These are phyloP conservation scores for Pythium phragmitis DNA, from an alignment of 352 stramenopile species.

Conservation along the genomic window DNA sequence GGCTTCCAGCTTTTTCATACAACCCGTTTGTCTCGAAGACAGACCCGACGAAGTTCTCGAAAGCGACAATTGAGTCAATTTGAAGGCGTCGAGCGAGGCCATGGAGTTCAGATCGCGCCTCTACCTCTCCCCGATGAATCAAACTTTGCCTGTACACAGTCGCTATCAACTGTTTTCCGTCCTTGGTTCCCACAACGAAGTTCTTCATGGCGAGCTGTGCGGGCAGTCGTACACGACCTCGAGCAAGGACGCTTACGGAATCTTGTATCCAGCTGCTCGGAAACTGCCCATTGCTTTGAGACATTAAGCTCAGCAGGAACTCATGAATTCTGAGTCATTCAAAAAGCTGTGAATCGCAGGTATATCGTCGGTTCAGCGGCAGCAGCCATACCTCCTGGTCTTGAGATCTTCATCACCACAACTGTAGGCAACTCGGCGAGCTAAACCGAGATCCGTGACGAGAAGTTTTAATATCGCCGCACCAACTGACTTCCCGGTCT, in stretches of 20 bases:
- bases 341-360: background rate
- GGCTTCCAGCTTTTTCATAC: background rate
- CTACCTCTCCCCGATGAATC: background rate
- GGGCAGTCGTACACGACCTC: background rate
- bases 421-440: background rate
- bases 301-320: constrained; percentile 8
- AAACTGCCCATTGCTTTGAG: constrained; percentile 4
- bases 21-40: background rate
- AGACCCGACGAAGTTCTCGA: constrained; percentile 10
- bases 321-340: constrained; percentile 9
- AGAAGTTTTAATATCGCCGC: constrained; percentile 14
- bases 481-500: constrained; percentile 11
- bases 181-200: constrained; percentile 14
- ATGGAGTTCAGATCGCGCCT: constrained; percentile 2
- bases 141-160: constrained; percentile 6
- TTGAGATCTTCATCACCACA: background rate
- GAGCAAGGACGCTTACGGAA: constrained; percentile 3
- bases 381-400: background rate
- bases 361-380: background rate
- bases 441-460: background rate
- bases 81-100: background rate
- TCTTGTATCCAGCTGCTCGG: constrained; percentile 25
- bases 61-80: constrained; percentile 7
- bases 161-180: constrained; percentile 13
- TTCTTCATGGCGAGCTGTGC: constrained; percentile 3